Conservation (phyloP, 2,329 filamentous ascomycete species). For the Tolypocladium amazonense region DNA sequence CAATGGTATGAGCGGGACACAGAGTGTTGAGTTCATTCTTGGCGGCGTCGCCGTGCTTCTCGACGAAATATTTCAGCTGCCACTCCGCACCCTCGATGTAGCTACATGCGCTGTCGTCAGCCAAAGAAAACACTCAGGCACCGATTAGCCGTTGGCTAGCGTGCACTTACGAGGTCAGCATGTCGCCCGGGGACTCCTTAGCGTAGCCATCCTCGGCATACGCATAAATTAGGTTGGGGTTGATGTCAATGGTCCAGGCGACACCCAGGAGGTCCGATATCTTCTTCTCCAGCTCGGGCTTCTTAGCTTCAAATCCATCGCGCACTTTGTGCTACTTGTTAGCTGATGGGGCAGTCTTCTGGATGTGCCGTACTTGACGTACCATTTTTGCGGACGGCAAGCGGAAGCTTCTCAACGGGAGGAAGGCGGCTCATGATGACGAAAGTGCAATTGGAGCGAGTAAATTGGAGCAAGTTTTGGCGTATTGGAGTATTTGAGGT, state of each 20-base stretch:
- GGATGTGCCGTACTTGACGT: constrained; percentile 7
- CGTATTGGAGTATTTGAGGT: neutral
- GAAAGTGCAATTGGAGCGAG: neutral
- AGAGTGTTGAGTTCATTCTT: constrained; percentile 38
- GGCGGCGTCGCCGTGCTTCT: constrained; percentile 25
- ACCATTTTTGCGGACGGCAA: constrained; percentile 43
- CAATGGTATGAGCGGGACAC: constrained; percentile 29
- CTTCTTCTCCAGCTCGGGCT: constrained; percentile 29
- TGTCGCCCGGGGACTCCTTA: constrained; percentile 30
- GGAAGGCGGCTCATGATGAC: constrained; percentile 22
- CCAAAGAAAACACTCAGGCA: neutral
- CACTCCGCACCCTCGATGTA: constrained; percentile 32
- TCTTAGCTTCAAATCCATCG: constrained; percentile 40
- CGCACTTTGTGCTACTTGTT: constrained; percentile 27
- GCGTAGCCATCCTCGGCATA: constrained; percentile 33
- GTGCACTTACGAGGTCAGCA: constrained; percentile 29
- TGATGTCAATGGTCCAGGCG: constrained; percentile 38
- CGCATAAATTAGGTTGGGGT: constrained; percentile 34
- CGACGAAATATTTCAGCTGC: constrained; percentile 27
- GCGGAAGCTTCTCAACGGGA: constrained; percentile 38
- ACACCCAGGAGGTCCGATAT: constrained; percentile 34
- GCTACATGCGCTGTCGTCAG: constrained; percentile 14
- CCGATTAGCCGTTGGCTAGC: neutral
- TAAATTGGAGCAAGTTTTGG: neutral
- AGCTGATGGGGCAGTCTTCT: no score